Base-by-base conservation (phyloP, 129 eudicot genomes). In the Flaveria robusta region DNA sequence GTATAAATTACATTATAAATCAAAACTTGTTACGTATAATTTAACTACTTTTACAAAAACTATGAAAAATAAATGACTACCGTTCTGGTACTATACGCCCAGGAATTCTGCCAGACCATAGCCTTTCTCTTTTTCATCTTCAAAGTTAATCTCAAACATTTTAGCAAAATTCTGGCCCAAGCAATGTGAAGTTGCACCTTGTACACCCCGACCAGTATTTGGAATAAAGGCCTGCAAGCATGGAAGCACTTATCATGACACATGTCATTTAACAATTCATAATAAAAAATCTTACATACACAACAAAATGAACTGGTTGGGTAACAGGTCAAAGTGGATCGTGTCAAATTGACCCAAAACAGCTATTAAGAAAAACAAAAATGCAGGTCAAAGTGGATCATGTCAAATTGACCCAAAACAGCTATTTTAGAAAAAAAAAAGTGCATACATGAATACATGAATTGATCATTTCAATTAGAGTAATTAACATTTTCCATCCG, bases 141-240 rank as follows among this genome's bases (percentile, higher is more conserved):
- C 98, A 68, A 87, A 92, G 39, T 83, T 90, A 26, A 92, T 92
- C 69, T 90, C 98, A 64, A 92, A 92, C 98, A 92, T 92, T 70
- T 92, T 92, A 2, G 98, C 96, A 83, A 92, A 92, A 74, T 92
- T 92, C 77, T 92, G 98, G 56, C 98, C 98, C 79, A 92, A 77
- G 80, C 98, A 92, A 76, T 92, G 98, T 56, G 98, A 92, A 51
- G 98, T 92, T 45, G 98, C 98, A 79, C 98, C 98, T 88, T 92
- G 96, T 49, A 92, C 86, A 50, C 98, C 98, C 47, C 98, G 94
- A 9, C 98, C 98, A 10, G 96, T 90, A 72, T 90, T 86, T 56
- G 98, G 98, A 70, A 92, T 82, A 74, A 92, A 92, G 66, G 96
- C 98, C 98, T 92, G 55, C 69, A 66, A 68, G 13, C 58, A 80